Evolutionary conservation across 352 stramenopile species (phyloP), one percentile per base, ranked within the genome.

Genomic region (Pelagophyceae sp.): DNA sequence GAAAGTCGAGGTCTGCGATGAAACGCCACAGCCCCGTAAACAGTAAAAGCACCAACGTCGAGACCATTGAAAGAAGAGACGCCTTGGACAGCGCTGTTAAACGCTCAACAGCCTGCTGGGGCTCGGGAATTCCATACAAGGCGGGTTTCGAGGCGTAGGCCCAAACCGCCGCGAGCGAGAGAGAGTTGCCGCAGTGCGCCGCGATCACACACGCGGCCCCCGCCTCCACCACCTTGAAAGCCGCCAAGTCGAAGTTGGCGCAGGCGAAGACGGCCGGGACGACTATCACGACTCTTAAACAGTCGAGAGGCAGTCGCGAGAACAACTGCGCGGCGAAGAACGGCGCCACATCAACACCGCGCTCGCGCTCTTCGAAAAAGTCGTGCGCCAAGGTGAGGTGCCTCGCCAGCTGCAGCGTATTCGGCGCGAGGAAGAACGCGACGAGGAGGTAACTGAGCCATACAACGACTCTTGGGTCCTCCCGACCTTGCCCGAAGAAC

Each of bases 401-500:
- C 23, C 67, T 11, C 20, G 67, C 17, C 6, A 74, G 5, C 29
- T 19, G 29, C 6, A 38, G 31, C 29, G 61, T n/a, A 2, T 27
- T n/a, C 3, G 33, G 67, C 11, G 33, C 25, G 11, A 37, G 25
- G 38, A 74, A 74, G 33, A 31, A 2, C 35, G 67, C 67, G 15
- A 74, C 35, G 33, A 74, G 38, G 35, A 5, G 31, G 67, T 74
- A 74, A 37, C 0, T 23, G 17, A 74, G 67, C 33, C 38, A 74
- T 0, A 74, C 1, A 2, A 58, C 38, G 2, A 3, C 33, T 11
- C 33, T 2, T 19, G 37, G 15, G 67, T 74, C 37, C 35, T 74
- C 67, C 3, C n/a, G 67, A n/a, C 67, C 67, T n/a, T 74, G 67
- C 15, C n/a, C 38, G 35, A 11, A 50, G 67, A 74, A 58, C 15